Base-by-base conservation (phyloP, 768 basidiomycete genomes). In the Russula dissimulans region DNA sequence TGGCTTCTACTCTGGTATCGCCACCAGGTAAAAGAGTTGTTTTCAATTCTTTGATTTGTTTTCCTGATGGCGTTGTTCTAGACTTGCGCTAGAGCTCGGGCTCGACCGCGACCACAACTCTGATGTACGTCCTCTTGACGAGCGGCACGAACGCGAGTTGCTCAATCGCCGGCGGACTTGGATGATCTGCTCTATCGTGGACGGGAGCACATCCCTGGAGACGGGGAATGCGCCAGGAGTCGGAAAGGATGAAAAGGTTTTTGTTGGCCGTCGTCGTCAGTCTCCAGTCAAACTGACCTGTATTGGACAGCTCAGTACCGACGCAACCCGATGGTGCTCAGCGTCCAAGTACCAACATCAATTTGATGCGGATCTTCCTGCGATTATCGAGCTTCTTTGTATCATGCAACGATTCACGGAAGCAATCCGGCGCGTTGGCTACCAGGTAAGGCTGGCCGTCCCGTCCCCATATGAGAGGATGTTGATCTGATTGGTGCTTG, bases 161-260 rank as follows among this genome's bases (percentile, higher is more conserved):
- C 74, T 86, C 42, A 90, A 91, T 67, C 78, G 87, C 43, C 82
- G 81, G 31, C 76, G 89, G 60, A 85, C 84, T 29, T 90, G 87
- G 87, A 74, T 89, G 56, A 83, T 83, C 67, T 89, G 85, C 69
- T 87, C 82, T 69, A 84, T 85, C 63, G 80, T 86, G 56, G 89
- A 91, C 67, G 82, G 83, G 6, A 87, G 85, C 38, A 78, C 85
- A 66, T 82, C 85, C n/a, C 83, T 84, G 47, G 82, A 89, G 68
- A 85, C 85, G 67, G 88, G 87, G 11, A 89, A 88, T 67, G 79
- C 84, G 46, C 81, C 83, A 47, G 84, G 85, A 74, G 74, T 89
- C 15, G 74, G 73, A 42, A 75, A 83, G 36, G 84, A 89, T 66
- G 84, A 88, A 77, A 83, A 85, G 81, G 64, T 75, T 69, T 31